Evolutionary conservation across 176 grass and related monocot genomes (phyloP).

Genomic region (Aegilops sharonensis): DNA sequence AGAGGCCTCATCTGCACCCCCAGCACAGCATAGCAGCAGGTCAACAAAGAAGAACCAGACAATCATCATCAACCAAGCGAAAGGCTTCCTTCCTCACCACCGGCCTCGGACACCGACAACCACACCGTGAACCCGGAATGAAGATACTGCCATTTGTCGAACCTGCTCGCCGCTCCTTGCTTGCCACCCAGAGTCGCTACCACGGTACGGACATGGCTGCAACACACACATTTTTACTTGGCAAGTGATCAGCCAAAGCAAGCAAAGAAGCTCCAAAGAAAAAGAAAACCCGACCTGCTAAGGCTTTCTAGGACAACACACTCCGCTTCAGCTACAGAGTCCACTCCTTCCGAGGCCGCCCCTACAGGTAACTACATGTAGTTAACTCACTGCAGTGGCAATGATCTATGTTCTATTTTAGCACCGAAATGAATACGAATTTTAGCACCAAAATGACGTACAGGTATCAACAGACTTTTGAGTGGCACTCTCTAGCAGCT

Average conservation of each 20-base stretch:
- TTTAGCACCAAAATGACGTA: conserved; percentile 29
- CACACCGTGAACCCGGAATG: conserved; percentile 84
- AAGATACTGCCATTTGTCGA: conserved; percentile 80
- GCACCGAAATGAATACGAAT: background rate
- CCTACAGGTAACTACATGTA: conserved; percentile 53
- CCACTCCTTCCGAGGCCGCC: conserved; percentile 71
- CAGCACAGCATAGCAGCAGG: background rate
- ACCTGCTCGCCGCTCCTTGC: conserved; percentile 84
- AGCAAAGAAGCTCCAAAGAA: background rate
- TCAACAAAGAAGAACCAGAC: background rate
- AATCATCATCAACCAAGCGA: background rate
- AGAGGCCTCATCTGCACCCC: conserved; percentile 68
- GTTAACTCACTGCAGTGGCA: conserved; percentile 26
- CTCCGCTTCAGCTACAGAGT: conserved; percentile 77
- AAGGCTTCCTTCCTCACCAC: conserved; percentile 36
- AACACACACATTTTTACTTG: background rate
- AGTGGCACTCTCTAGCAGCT: conserved; percentile 79
- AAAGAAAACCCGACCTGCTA: conserved; percentile 55
- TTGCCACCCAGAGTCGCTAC: conserved; percentile 79
- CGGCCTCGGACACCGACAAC: conserved; percentile 69
- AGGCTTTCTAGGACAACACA: conserved; percentile 82
- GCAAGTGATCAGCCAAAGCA: background rate
- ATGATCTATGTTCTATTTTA: background rate
- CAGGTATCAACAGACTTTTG: conserved; percentile 73
- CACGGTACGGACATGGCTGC: conserved; percentile 77